phyloP scores from a whole-genome alignment of 305 asterid species.

The Fraxinus platypoda region DNA sequence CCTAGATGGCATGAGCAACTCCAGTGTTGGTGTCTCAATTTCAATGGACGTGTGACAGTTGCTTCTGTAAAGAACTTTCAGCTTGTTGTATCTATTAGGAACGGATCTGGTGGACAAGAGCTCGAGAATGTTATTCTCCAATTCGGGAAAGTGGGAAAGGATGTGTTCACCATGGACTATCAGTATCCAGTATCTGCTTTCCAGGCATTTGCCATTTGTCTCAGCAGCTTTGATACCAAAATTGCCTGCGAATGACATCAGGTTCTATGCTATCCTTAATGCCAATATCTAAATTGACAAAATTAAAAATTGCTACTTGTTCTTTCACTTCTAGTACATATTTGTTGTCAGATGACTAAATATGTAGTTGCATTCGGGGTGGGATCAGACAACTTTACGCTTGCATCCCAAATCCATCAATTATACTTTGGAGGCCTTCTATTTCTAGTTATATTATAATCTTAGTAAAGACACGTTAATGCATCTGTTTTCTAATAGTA shows the following conservation, averaged over 20 bases:
- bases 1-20: constrained; percentile 99
- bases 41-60: constrained; percentile 88
- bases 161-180: constrained; percentile 84
- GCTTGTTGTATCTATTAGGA: constrained; percentile 62
- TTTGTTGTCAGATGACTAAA: not conserved
- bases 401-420: not conserved
- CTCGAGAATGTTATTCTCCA: constrained; percentile 73
- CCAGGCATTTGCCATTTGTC: constrained; percentile 85
- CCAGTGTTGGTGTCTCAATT: constrained; percentile 97
- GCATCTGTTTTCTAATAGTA: not conserved
- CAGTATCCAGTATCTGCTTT: constrained; percentile 90
- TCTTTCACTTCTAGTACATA: not conserved
- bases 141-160: constrained; percentile 89
- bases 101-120: constrained; percentile 37
- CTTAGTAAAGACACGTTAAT: not conserved
- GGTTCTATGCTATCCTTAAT: constrained; percentile 25
- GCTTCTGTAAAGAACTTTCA: constrained; percentile 96
- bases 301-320: not conserved
- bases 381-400: not conserved
- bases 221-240: constrained; percentile 88
- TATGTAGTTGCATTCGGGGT: not conserved
- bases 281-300: not conserved
- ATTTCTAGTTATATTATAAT: not conserved
- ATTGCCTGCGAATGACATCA: constrained; percentile 73
- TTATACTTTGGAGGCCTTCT: not conserved